Percentiles rank a stretch among this genome's conserved stretches.
Evolutionary conservation across 108 stramenopile species (phyloP).

Genomic region (Skeletonema menzelii): DNA sequence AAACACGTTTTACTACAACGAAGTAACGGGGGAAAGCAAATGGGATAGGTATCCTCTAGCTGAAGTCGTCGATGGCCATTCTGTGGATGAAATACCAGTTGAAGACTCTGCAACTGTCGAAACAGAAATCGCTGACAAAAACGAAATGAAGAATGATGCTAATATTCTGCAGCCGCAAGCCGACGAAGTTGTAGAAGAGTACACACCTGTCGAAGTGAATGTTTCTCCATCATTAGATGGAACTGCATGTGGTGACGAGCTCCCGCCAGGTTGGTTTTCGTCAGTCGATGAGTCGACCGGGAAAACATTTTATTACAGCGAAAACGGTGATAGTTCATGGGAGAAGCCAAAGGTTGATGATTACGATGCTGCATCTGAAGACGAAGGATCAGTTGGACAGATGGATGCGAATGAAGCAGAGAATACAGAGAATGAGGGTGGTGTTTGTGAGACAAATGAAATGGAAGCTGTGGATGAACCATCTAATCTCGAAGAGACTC

Average conservation of each 20-base stretch:
- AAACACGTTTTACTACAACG: constrained; percentile 58
- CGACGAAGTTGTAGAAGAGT: not conserved
- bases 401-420: not conserved
- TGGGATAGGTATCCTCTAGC: constrained; percentile 39
- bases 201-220: not conserved
- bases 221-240: not conserved
- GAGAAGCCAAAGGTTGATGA: constrained; percentile 52
- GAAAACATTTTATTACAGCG: constrained; percentile 75
- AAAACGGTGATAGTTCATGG: constrained; percentile 83
- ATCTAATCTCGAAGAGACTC: not conserved
- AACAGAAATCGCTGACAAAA: not conserved
- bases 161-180: not conserved
- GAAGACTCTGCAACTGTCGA: not conserved
- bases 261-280: not conserved
- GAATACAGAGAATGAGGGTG: not conserved
- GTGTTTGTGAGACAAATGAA: not conserved
- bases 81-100: not conserved
- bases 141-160: not conserved
- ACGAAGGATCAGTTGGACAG: not conserved
- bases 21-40: constrained; percentile 32
- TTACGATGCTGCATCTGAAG: not conserved
- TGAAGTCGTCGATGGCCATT: not conserved
- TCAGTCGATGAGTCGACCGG: not conserved
- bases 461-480: not conserved
- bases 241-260: not conserved